Percentiles rank a stretch among this genome's conserved stretches.
These are phyloP conservation scores for Hygrophoropsis aurantiaca DNA, from an alignment of 768 basidiomycete genomes.

Conservation along the genomic window DNA sequence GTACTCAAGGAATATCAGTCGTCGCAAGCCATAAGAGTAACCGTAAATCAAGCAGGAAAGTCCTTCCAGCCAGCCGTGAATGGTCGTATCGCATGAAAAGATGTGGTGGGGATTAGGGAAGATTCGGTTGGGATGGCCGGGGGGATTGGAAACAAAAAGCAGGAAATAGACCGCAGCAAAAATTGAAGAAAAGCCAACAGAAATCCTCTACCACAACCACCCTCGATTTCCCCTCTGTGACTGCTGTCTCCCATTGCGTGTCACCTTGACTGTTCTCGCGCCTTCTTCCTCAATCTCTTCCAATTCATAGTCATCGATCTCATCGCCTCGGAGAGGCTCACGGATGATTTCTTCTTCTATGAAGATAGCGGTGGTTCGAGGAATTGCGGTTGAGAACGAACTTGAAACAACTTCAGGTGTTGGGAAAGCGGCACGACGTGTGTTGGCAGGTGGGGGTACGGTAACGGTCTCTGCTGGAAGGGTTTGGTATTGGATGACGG, in stretches of 20 bases:
- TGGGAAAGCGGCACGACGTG: slow-evolving; percentile 72
- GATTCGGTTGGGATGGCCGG: slow-evolving; percentile 7
- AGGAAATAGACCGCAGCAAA: slow-evolving; percentile 24
- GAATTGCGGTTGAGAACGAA: slow-evolving; percentile 60
- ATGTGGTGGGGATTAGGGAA: slow-evolving; percentile 16
- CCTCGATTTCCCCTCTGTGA: slow-evolving; percentile 46
- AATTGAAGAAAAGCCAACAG: slow-evolving; percentile 35
- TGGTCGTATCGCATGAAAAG: slow-evolving; percentile 27
- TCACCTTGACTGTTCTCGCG: slow-evolving; percentile 37
- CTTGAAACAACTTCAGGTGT: slow-evolving; percentile 62
- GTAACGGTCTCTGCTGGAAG: slow-evolving; percentile 61
- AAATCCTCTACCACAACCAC: slow-evolving; percentile 57
- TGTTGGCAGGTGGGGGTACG: slow-evolving; percentile 76
- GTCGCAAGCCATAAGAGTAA: slow-evolving; percentile 11
- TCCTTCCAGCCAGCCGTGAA: slow-evolving; percentile 17
- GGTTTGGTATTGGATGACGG: slow-evolving; percentile 51
- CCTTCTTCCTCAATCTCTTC: slow-evolving; percentile 45
- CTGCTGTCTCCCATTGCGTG: slow-evolving; percentile 42
- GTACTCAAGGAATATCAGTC: slow-evolving; percentile 5
- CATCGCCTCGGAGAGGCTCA: slow-evolving; percentile 34
- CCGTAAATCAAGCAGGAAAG: slow-evolving; percentile 8
- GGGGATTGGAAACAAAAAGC: slow-evolving; percentile 23
- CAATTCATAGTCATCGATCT: slow-evolving; percentile 35
- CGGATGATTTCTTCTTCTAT: slow-evolving; percentile 54
- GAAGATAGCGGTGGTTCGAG: slow-evolving; percentile 73